These are phyloP conservation scores for Solanum appendiculatum DNA, from an alignment of 257 asterid species.

Conservation along the genomic window DNA sequence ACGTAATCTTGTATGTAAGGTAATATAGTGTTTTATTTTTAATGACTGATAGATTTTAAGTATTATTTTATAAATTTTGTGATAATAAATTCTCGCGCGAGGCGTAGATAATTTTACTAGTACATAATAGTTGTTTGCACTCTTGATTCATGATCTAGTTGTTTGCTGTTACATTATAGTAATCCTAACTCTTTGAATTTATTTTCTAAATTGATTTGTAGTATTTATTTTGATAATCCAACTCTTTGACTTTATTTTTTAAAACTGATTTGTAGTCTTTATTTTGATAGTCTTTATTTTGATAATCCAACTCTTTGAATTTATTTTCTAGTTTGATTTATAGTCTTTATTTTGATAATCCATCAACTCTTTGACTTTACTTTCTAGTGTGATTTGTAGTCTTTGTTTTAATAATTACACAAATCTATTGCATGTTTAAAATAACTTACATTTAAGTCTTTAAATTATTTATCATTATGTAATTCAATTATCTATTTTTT, in stretches of 20 bases:
- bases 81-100: too few species aligned
- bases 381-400: background rate
- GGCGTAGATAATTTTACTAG: too few species aligned
- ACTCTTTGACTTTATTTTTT: background rate
- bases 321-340: background rate
- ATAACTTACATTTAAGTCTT: background rate
- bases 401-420: background rate
- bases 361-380: background rate
- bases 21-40: too few species aligned
- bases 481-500: too few species aligned
- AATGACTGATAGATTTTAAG: too few species aligned
- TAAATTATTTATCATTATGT: too few species aligned
- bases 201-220: background rate
- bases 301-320: background rate
- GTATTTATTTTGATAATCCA: background rate
- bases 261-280: background rate
- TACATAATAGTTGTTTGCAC: background rate
- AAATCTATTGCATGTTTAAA: background rate
- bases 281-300: background rate
- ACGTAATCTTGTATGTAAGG: too few species aligned
- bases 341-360: background rate
- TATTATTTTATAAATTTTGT: too few species aligned
- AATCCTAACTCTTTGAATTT: background rate
- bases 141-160: background rate
- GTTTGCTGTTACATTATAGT: background rate